These are phyloP conservation scores for Liquidambar formosana DNA, from an alignment of 164 flowering plant genomes.

Conservation along the genomic window DNA sequence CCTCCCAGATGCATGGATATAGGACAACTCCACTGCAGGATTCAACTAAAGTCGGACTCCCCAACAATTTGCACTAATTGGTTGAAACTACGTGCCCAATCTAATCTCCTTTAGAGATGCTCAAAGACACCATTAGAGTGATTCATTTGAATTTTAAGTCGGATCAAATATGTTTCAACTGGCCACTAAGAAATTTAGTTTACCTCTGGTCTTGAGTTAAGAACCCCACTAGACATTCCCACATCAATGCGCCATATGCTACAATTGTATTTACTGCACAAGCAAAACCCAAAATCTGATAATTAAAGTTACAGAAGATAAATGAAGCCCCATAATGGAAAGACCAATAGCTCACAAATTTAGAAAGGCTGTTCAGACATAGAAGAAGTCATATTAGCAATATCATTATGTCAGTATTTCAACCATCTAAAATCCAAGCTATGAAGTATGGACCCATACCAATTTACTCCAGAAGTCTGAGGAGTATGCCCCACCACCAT, in stretches of 20 bases:
- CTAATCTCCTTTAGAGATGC: too few relatives aligned
- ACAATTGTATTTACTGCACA: slow-evolving; percentile 67
- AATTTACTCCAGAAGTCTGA: slow-evolving; percentile 73
- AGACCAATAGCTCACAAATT: background rate
- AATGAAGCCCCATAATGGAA: background rate
- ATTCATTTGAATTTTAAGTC: too few relatives aligned
- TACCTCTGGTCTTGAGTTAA: slow-evolving; percentile 94
- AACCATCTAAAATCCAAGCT: slow-evolving; percentile 1
- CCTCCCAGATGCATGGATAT: too few relatives aligned
- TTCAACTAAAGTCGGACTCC: too few relatives aligned
- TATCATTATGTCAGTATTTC: too few relatives aligned
- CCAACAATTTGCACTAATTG: too few relatives aligned
- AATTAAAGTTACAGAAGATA: background rate
- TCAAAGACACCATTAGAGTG: too few relatives aligned
- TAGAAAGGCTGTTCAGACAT: background rate
- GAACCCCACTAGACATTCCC: slow-evolving; percentile 96
- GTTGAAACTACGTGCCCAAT: too few relatives aligned
- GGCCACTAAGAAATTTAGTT: background rate
- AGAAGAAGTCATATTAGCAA: background rate
- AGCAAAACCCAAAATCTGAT: slow-evolving; percentile 6
- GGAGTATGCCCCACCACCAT: slow-evolving; percentile 99
- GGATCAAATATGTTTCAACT: background rate
- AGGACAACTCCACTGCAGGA: too few relatives aligned
- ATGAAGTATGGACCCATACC: slow-evolving; percentile 41
- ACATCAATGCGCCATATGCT: slow-evolving; percentile 91